Percentiles rank a stretch among this genome's conserved stretches.
These are phyloP conservation scores for Priceomyces castillae DNA, from an alignment of 805 yeast genomes.

Conservation along the genomic window DNA sequence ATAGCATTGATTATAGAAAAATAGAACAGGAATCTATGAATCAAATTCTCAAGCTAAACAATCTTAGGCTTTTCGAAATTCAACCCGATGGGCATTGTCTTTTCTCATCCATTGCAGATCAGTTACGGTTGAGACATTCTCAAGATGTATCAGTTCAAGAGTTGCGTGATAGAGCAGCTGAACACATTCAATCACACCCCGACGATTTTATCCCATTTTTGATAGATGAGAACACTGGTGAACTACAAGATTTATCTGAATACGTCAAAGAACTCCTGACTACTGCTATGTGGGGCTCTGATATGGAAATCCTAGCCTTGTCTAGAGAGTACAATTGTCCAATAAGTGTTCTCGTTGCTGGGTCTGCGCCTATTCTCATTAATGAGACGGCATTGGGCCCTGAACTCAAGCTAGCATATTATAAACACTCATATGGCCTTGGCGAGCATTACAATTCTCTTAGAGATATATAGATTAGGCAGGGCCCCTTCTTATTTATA, in stretches of 20 bases:
- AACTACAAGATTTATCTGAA: constrained; percentile 59
- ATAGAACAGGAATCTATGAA: constrained; percentile 70
- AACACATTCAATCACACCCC: constrained; percentile 59
- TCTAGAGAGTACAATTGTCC: constrained; percentile 70
- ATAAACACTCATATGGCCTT: constrained; percentile 79
- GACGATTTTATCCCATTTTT: constrained; percentile 79
- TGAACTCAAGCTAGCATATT: constrained; percentile 70
- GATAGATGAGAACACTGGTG: constrained; percentile 73
- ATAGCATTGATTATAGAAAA: constrained; percentile 62
- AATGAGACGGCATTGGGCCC: constrained; percentile 55
- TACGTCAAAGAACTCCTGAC: constrained; percentile 65
- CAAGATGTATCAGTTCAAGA: constrained; percentile 39
- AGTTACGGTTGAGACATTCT: constrained; percentile 50
- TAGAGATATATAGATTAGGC: constrained; percentile 15
- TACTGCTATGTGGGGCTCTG: constrained; percentile 97
- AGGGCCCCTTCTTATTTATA: neutral
- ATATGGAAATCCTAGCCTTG: constrained; percentile 82
- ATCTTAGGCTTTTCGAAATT: constrained; percentile 63
- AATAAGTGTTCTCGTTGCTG: constrained; percentile 74
- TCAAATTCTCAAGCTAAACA: constrained; percentile 46
- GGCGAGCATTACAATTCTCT: constrained; percentile 94
- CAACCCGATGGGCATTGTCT: constrained; percentile 93
- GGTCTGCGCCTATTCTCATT: constrained; percentile 61
- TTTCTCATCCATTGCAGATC: constrained; percentile 83
- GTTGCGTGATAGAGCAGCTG: constrained; percentile 63